phyloP scores from a whole-genome alignment of 2,329 filamentous ascomycete species.

The Dactylellina leptospora region DNA sequence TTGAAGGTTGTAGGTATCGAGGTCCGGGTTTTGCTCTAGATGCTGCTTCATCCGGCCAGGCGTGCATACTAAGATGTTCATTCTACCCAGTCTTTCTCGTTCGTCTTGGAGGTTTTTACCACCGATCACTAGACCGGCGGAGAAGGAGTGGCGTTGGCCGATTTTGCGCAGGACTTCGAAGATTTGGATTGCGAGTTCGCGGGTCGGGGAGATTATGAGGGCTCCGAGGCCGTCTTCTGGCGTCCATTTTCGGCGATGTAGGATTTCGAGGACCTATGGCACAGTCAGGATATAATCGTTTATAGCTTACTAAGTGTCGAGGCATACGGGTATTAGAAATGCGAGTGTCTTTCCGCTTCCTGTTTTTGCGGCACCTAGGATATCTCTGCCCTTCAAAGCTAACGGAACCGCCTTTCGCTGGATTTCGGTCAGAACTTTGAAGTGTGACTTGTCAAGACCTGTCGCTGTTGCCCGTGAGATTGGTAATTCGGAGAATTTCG shows the following conservation, averaged over 20 bases:
- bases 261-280: slow-evolving; percentile 76
- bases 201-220: slow-evolving; percentile 89
- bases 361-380: slow-evolving; percentile 93
- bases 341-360: slow-evolving; percentile 95
- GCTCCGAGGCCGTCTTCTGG: slow-evolving; percentile 91
- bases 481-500: slow-evolving; percentile 82
- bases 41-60: slow-evolving; percentile 95
- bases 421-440: slow-evolving; percentile 88
- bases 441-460: slow-evolving; percentile 86
- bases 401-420: slow-evolving; percentile 88
- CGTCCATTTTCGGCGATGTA: slow-evolving; percentile 88
- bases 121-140: slow-evolving; percentile 90
- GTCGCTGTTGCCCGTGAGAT: slow-evolving; percentile 80
- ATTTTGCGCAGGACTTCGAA: slow-evolving; percentile 93
- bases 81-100: slow-evolving; percentile 80
- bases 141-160: slow-evolving; percentile 86
- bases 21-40: slow-evolving; percentile 87
- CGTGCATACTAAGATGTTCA: slow-evolving; percentile 98
- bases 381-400: slow-evolving; percentile 83
- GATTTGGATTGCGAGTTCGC: slow-evolving; percentile 94
- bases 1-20: slow-evolving; percentile 89
- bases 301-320: background rate
- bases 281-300: background rate
- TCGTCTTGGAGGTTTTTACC: slow-evolving; percentile 91
- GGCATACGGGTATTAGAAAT: slow-evolving; percentile 77